A percentile compares a stretch with the other conserved stretches of the same genome.
Conservation (phyloP, 169 alveolate species). For the Eimeria praecox region DNA sequence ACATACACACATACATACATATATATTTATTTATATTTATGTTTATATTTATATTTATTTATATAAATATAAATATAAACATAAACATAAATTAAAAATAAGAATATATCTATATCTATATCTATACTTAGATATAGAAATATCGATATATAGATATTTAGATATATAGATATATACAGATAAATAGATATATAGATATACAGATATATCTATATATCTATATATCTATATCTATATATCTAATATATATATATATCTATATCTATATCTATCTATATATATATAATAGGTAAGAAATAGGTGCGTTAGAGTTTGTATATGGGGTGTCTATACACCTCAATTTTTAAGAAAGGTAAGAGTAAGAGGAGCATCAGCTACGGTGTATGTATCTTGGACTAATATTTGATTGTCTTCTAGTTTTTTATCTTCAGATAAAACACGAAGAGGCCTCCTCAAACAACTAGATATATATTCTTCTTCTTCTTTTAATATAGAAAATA, state of each 20-base stretch:
- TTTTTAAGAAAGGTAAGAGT: slow-evolving; percentile 24
- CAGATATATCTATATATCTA: background rate
- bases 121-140: background rate
- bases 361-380: slow-evolving; percentile 56
- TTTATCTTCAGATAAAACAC: background rate
- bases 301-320: background rate
- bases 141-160: background rate
- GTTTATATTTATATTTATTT: too few relatives aligned
- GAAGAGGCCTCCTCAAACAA: slow-evolving; percentile 56
- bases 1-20: background rate
- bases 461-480: slow-evolving; percentile 38
- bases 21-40: too few relatives aligned
- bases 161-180: background rate
- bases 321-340: background rate
- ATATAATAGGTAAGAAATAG: background rate
- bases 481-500: background rate
- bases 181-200: background rate
- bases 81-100: background rate
- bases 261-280: background rate
- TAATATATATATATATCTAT: background rate
- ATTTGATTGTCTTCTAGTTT: background rate
- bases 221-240: background rate
- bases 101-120: background rate
- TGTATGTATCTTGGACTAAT: background rate
- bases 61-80: too few relatives aligned